Evolutionary conservation across 2,329 filamentous ascomycete genomes (phyloP), one percentile per base, ranked within the genome.

Genomic region (Trichoderma arundinaceum): DNA sequence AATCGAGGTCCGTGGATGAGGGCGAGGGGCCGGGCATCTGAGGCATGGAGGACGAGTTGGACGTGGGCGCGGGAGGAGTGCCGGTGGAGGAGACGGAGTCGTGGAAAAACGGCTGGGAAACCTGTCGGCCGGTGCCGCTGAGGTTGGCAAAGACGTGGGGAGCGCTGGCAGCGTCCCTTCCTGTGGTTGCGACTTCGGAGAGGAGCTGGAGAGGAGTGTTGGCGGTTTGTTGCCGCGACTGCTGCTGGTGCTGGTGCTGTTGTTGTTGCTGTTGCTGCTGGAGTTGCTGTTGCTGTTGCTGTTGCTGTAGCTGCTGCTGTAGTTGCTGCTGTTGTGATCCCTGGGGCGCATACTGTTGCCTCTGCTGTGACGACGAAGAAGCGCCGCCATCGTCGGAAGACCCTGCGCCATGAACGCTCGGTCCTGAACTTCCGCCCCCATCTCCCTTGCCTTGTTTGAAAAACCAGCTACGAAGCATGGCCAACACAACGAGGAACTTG

Each of bases 401-500:
- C 8, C 17, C 48, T 10, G 41, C 35, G 35, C 35, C 35, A 4
- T 38, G 35, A 7, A 38, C 3, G 35, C 35, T 7, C 3, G 35
- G 35, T 6, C 35, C 35, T 38, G 35, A 38, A 38, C 35, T 3
- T 12, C 17, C 52, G 28, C 57, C 17, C 3, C 64, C 68, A 66
- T 48, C 65, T 13, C 67, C 69, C 65, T 79, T 78, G 59, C 75
- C 77, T 66, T 84, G 81, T 69, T 86, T 80, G 72, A 84, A 75
- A 73, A 90, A 91, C 90, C 90, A 92, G 32, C 83, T 85, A 48
- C 86, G 86, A 32, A 94, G 78, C 87, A 92, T 90, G 57, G 84
- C 80, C 9, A 93, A 78, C 6, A 92, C 88, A 66, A 91, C 82
- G 2, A 90, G 80, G 68, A 93, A 93, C 75, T 92, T 92, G 57